Evolutionary conservation across 495 filamentous ascomycete genomes (phyloP).

Genomic region (Symbiotaphrina buchneri): DNA sequence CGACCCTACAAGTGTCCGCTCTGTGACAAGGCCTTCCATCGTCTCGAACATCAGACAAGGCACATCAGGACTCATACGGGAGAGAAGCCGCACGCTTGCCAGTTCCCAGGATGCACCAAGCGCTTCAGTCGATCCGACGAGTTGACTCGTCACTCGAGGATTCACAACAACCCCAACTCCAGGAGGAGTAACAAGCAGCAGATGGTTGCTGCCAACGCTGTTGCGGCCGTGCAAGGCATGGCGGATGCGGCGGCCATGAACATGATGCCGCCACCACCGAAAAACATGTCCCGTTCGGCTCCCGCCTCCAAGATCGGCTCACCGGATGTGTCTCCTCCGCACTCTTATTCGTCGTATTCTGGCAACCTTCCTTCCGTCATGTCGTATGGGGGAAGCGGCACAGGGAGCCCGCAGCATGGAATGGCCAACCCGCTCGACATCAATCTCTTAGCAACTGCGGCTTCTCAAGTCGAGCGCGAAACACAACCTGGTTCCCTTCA

Average conservation of each 20-base stretch:
- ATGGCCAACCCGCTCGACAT: conserved; percentile 42
- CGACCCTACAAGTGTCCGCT: conserved; percentile 96
- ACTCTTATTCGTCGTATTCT: conserved; percentile 62
- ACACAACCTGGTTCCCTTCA: background rate
- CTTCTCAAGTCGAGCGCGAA: conserved; percentile 71
- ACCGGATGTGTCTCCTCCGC: conserved; percentile 87
- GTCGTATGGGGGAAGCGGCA: conserved; percentile 13
- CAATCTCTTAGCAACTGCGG: conserved; percentile 75
- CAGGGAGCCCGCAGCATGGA: conserved; percentile 17
- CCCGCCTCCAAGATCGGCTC: conserved; percentile 74
- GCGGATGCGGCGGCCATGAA: conserved; percentile 20
- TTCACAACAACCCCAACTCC: conserved; percentile 98
- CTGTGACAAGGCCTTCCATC: conserved; percentile 98
- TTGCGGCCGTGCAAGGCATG: conserved; percentile 19
- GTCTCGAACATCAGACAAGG: conserved; percentile 90
- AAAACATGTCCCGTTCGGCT: conserved; percentile 62
- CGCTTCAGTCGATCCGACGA: conserved; percentile 95
- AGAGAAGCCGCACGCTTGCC: conserved; percentile 93
- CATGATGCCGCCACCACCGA: conserved; percentile 65
- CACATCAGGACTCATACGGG: conserved; percentile 97
- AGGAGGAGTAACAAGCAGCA: conserved; percentile 73
- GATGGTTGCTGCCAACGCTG: conserved; percentile 24
- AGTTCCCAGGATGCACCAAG: conserved; percentile 88
- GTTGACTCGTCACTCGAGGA: conserved; percentile 87
- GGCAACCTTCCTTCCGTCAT: conserved; percentile 8